phyloP scores from a whole-genome alignment of 345 rosid species.

The Jatropha curcas region DNA sequence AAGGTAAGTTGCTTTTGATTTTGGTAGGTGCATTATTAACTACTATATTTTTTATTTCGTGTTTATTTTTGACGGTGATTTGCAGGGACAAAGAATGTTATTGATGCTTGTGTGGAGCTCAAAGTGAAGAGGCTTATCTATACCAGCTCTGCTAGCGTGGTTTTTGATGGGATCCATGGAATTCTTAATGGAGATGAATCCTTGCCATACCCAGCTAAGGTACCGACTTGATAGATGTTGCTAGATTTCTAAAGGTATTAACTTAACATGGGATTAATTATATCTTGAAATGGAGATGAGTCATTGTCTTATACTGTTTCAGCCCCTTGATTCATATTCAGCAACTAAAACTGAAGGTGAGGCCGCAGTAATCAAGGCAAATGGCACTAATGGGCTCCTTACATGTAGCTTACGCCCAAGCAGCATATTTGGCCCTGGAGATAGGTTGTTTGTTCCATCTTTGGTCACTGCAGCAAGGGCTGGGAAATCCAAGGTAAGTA shows the following conservation, averaged over 20 bases:
- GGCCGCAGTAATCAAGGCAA: conserved; percentile 63
- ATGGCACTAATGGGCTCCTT: conserved; percentile 70
- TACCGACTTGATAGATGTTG: conserved; percentile 12
- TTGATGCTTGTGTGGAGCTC: conserved; percentile 73
- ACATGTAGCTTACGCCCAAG: conserved; percentile 96
- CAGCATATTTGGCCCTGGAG: conserved; percentile 94
- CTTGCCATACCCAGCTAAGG: conserved; percentile 68
- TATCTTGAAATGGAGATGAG: conserved; percentile 1
- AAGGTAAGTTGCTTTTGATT: conserved; percentile 39
- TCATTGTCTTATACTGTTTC: conserved; percentile 27
- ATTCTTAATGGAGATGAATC: conserved; percentile 68
- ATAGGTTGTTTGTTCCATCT: conserved; percentile 79
- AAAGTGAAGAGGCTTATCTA: conserved; percentile 85
- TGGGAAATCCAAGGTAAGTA: conserved; percentile 80
- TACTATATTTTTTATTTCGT: neutral
- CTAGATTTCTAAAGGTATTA: neutral
- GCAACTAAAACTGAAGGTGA: conserved; percentile 93
- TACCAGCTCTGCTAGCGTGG: conserved; percentile 96
- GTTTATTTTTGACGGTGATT: conserved; percentile 5
- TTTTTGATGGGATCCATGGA: conserved; percentile 75
- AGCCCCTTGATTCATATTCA: conserved; percentile 88
- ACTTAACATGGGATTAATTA: neutral
- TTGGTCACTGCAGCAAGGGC: conserved; percentile 80
- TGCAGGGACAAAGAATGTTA: conserved; percentile 75
- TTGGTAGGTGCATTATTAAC: neutral